Conservation (phyloP, 306 rosid genomes). For the Oemleria cerasiformis region DNA sequence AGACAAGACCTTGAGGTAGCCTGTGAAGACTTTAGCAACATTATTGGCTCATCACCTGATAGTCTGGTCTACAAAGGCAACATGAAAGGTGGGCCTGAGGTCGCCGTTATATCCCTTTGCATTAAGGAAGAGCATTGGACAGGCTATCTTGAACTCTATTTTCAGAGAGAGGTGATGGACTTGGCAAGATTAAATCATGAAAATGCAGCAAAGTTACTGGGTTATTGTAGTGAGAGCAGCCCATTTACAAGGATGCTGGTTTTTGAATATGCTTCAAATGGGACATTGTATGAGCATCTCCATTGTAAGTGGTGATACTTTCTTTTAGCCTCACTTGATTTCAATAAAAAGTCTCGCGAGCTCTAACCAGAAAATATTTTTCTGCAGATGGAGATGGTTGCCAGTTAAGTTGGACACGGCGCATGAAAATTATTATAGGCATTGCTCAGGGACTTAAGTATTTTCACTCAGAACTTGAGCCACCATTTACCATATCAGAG, state of each 20-base stretch:
- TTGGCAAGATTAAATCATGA: conserved; percentile 78
- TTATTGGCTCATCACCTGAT: conserved; percentile 96
- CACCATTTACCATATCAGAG: conserved; percentile 92
- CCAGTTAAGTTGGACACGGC: conserved; percentile 84
- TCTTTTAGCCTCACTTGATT: conserved; percentile 2
- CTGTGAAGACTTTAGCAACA: conserved; percentile 98
- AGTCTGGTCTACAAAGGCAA: conserved; percentile 94
- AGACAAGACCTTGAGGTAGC: conserved; percentile 98
- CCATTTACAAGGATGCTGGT: conserved; percentile 96
- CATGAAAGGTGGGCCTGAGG: conserved; percentile 90
- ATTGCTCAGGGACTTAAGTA: conserved; percentile 86
- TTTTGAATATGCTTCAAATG: conserved; percentile 93
- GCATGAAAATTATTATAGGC: conserved; percentile 81
- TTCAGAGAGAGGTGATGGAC: conserved; percentile 94
- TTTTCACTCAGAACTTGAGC: conserved; percentile 83
- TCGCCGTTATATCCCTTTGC: conserved; percentile 91
- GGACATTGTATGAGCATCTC: conserved; percentile 82
- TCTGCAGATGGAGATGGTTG: conserved; percentile 81
- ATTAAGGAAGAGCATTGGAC: conserved; percentile 89
- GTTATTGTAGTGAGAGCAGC: conserved; percentile 78
- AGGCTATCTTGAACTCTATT: conserved; percentile 86
- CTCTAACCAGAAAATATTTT: conserved; percentile 27
- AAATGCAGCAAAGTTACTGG: conserved; percentile 77
- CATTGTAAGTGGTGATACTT: conserved; percentile 64
- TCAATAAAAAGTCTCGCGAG: conserved; percentile 12